Evolutionary conservation across 805 yeast species (phyloP).

Genomic region (Cyberlindnera subsufficiens): DNA sequence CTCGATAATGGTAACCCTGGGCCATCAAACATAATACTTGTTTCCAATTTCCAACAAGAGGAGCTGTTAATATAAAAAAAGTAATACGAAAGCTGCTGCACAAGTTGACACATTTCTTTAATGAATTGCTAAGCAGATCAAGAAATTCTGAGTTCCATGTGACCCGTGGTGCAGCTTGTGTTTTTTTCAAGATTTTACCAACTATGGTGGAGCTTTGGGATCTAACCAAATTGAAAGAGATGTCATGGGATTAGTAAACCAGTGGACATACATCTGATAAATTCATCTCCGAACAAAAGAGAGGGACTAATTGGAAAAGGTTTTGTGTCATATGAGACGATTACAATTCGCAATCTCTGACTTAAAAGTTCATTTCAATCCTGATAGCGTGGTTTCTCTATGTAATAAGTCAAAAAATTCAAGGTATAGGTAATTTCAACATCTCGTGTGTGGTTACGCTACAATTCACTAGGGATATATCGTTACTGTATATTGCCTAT

Average conservation of each 20-base stretch:
- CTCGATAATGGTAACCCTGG: no score
- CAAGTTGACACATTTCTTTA: conserved; percentile 87
- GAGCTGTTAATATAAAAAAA: no score
- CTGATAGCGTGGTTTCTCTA: conserved; percentile 45
- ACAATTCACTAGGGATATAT: conserved; percentile 37
- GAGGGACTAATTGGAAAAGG: conserved; percentile 61
- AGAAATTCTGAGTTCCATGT: conserved; percentile 67
- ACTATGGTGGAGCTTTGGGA: conserved; percentile 87
- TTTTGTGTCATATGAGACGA: conserved; percentile 66
- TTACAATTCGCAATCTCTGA: conserved; percentile 76
- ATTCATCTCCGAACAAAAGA: no score
- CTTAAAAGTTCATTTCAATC: conserved; percentile 53
- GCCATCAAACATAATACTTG: no score
- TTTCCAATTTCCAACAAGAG: no score
- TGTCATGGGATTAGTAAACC: conserved; percentile 73
- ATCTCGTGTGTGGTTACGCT: conserved; percentile 74
- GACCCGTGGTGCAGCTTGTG: conserved; percentile 64
- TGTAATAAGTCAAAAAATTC: conserved; percentile 51
- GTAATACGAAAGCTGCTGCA: no score
- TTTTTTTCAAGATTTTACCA: conserved; percentile 88
- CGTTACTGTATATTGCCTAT: no score
- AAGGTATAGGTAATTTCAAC: conserved; percentile 76
- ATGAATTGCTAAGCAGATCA: conserved; percentile 65
- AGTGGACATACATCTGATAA: no score
- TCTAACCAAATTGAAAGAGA: conserved; percentile 44